Base-by-base conservation (phyloP, 768 basidiomycete species). In the Rickenella mellea region DNA sequence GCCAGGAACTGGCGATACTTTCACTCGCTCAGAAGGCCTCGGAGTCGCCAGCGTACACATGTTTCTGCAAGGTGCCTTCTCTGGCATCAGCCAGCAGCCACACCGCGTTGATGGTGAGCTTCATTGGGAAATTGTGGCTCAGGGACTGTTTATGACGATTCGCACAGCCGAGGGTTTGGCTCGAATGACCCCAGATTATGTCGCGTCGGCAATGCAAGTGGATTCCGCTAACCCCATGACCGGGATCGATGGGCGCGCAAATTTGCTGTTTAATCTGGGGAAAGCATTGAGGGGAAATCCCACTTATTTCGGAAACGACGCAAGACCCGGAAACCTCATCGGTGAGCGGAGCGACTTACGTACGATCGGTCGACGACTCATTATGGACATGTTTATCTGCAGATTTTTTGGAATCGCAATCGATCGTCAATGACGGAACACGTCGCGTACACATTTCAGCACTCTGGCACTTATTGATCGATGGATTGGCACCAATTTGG, bases 21-120 rank as follows among this genome's bases (percentile, higher is more conserved):
- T 78, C 58, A 55, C 65, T 40, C 71, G 83, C 51, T 92, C 74
- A 5, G 87, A 80, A 55, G 94, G 94, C 0, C 64, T 99, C 5
- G 94, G 82, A 1, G 81, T 97, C 5, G 94, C 91, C 0, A 90
- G 86, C 53, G 64, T 90, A 31, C 79, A 86, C 56, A 96, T 97
- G 90, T 98, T 96, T 48, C 59, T 71, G 40, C 60, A 66, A 3
- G 94, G 94, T 0, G 59, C 91, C 36, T 98, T 98, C 63, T 90
- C 86, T 11, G 71, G 79, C 21, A 66, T 74, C 43, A 53, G 52
- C 4, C 55, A 60, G 0, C 76, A 90, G 51, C 80, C 80, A 20
- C 72, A 72, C 55, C 69, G 73, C 42, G 93, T 90, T 2, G 89
- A 96, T 60, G 84, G 92, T 93, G 53, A 39, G 44, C 38, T 53